Conservation (phyloP, 768 basidiomycete genomes). For the Collybia nuda region DNA sequence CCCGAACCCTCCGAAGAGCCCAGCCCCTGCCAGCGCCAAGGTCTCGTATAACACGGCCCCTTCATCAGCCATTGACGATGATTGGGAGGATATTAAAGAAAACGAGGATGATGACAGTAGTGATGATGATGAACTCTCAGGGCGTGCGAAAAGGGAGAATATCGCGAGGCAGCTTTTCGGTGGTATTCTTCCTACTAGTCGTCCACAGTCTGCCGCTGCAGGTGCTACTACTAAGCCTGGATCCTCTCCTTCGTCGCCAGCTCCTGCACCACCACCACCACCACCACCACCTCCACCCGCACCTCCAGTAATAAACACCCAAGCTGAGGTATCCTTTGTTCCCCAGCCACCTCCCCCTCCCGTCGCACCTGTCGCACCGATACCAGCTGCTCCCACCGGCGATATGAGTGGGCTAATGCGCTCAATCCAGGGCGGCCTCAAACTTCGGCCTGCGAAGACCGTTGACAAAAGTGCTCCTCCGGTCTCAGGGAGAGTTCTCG, state of each 20-base stretch:
- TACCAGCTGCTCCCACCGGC: constrained; percentile 35
- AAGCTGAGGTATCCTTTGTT: constrained; percentile 33
- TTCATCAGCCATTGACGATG: constrained; percentile 54
- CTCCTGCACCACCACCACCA: constrained; percentile 31
- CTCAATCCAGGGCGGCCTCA: constrained; percentile 77
- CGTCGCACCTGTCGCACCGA: constrained; percentile 29
- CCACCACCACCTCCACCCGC: constrained; percentile 31
- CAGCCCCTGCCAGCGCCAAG: constrained; percentile 35
- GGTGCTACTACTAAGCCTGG: constrained; percentile 38
- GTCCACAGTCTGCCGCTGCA: constrained; percentile 55
- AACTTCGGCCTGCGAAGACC: constrained; percentile 74
- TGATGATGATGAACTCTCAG: constrained; percentile 72
- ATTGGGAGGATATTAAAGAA: constrained; percentile 86
- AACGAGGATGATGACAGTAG: constrained; percentile 62
- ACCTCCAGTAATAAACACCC: constrained; percentile 26
- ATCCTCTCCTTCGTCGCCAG: constrained; percentile 40
- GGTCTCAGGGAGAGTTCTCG: constrained; percentile 76
- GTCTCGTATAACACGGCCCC: constrained; percentile 64
- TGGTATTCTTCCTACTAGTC: constrained; percentile 53
- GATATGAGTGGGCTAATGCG: constrained; percentile 67
- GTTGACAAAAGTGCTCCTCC: constrained; percentile 77
- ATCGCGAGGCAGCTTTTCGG: constrained; percentile 84
- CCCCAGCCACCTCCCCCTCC: constrained; percentile 34
- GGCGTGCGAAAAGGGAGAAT: constrained; percentile 60
- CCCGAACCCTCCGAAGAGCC: constrained; percentile 46